phyloP scores from a whole-genome alignment of 495 filamentous ascomycete species.

The Podospora anserina region DNA sequence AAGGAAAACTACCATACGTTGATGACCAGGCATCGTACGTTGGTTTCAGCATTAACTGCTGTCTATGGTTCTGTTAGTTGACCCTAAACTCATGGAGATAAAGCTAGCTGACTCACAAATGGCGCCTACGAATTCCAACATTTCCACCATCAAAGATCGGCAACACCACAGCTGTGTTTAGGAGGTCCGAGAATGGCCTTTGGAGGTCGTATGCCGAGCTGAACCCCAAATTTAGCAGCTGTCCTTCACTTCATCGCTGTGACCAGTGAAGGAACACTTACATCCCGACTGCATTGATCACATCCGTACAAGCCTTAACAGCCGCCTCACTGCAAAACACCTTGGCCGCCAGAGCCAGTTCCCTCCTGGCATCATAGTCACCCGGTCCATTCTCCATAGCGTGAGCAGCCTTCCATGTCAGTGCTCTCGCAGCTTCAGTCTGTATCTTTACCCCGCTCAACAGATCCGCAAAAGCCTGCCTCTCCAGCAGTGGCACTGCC shows the following conservation, averaged over 20 bases:
- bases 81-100: too few relatives aligned
- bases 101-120: constrained; percentile 27
- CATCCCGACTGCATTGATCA: constrained; percentile 50
- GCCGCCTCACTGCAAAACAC: constrained; percentile 50
- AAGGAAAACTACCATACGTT: constrained; percentile 23
- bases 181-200: constrained; percentile 44
- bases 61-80: constrained; percentile 3
- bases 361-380: constrained; percentile 40
- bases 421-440: constrained; percentile 47
- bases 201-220: constrained; percentile 45
- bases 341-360: constrained; percentile 51
- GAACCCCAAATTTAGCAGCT: neutral
- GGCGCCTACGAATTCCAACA: constrained; percentile 51
- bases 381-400: constrained; percentile 40
- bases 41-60: constrained; percentile 45
- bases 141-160: constrained; percentile 58
- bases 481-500: constrained; percentile 40
- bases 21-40: constrained; percentile 47
- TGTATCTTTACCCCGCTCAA: constrained; percentile 54
- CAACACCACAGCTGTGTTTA: constrained; percentile 50
- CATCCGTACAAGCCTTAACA: constrained; percentile 46
- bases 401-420: constrained; percentile 53
- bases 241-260: neutral
- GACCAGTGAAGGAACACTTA: constrained; percentile 20
- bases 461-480: constrained; percentile 51